Conservation (phyloP, 78 protist genomes). For the Speleostelium caveatum region DNA sequence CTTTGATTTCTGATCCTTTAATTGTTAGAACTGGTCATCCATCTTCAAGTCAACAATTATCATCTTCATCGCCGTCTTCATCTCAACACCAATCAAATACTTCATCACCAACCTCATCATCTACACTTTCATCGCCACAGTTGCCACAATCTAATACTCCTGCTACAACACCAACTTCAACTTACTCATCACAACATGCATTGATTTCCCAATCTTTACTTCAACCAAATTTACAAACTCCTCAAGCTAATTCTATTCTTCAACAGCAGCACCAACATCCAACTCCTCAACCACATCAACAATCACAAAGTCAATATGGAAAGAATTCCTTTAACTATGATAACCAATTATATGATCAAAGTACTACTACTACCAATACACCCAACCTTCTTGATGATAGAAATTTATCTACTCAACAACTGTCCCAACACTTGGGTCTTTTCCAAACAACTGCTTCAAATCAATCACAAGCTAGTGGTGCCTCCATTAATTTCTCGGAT, state of each 20-base stretch:
- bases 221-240: background rate
- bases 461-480: no score
- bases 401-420: no score
- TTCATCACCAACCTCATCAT: background rate
- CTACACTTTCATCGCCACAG: background rate
- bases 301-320: background rate
- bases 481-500: no score
- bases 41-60: background rate
- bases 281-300: slow-evolving; percentile 29
- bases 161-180: background rate
- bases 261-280: slow-evolving; percentile 4
- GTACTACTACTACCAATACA: no score
- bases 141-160: background rate
- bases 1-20: slow-evolving; percentile 62
- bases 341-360: no score
- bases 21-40: slow-evolving; percentile 80
- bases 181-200: background rate
- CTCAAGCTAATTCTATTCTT: background rate
- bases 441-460: no score
- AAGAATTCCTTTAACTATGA: no score
- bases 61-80: background rate
- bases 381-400: no score
- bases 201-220: background rate
- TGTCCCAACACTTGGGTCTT: no score
- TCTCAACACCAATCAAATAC: background rate